phyloP scores from a whole-genome alignment of 192 early-diverging fungal species.

The Gorgonomyces haynaldii region DNA sequence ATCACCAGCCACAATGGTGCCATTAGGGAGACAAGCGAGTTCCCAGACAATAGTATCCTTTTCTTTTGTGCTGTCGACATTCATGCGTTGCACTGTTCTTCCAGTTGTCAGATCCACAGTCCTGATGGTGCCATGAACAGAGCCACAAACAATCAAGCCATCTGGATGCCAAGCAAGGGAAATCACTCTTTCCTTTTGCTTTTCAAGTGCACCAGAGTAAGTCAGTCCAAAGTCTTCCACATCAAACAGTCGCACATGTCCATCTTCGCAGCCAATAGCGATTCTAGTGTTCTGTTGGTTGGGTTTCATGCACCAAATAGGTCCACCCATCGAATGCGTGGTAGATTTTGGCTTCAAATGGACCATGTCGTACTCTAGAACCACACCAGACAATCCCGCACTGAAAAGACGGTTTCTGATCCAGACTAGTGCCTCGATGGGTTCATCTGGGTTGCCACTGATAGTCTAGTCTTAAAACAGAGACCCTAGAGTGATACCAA shows the following conservation, averaged over 20 bases:
- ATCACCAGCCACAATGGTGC: constrained; percentile 79
- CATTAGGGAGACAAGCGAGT: constrained; percentile 50
- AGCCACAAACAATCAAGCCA: constrained; percentile 68
- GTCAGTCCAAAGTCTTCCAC: constrained; percentile 59
- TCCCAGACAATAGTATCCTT: constrained; percentile 76
- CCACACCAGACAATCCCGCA: constrained; percentile 70
- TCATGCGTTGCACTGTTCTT: constrained; percentile 51
- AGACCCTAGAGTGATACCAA: constrained; percentile 72
- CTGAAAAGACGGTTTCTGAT: constrained; percentile 74
- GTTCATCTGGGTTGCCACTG: constrained; percentile 59
- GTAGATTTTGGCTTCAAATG: constrained; percentile 34
- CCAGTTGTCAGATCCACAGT: constrained; percentile 21
- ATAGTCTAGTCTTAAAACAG: constrained; percentile 46
- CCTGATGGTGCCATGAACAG: constrained; percentile 67
- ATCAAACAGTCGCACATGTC: constrained; percentile 75
- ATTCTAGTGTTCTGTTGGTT: constrained; percentile 56
- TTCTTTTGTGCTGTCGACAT: constrained; percentile 44
- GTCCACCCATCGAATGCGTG: constrained; percentile 75
- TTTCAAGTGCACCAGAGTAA: constrained; percentile 59
- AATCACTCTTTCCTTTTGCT: constrained; percentile 58
- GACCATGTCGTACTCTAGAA: constrained; percentile 78
- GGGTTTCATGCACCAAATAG: constrained; percentile 85
- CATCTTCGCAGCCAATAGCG: constrained; percentile 90
- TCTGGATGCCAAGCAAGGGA: constrained; percentile 74
- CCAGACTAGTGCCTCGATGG: constrained; percentile 76